Conservation (phyloP, 1,139 yeast species). For the Zygosaccharomyces pseudobailii region DNA sequence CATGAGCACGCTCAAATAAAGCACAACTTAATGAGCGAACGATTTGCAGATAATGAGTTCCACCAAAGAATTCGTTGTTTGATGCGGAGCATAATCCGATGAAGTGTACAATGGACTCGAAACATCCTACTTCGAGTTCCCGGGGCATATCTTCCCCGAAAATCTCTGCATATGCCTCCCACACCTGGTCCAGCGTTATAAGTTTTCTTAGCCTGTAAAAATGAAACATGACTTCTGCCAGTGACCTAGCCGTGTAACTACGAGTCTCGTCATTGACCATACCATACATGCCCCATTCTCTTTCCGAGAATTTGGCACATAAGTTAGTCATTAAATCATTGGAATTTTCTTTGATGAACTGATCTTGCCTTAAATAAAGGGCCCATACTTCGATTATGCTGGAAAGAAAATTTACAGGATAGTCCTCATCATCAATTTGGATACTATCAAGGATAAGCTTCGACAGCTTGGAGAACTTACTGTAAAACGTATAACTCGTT, state of each 20-base stretch:
- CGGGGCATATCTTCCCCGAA: constrained; percentile 26
- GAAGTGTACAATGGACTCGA: constrained; percentile 37
- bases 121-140: constrained; percentile 31
- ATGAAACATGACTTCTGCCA: constrained; percentile 35
- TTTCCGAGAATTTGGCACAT: constrained; percentile 21
- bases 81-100: constrained; percentile 25
- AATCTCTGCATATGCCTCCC: constrained; percentile 30
- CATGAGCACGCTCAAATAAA: constrained; percentile 15
- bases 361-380: constrained; percentile 19
- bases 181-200: constrained; percentile 20
- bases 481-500: constrained; percentile 15
- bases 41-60: constrained; percentile 25
- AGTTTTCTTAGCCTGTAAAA: constrained; percentile 17
- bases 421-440: constrained; percentile 20
- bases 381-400: constrained; percentile 25
- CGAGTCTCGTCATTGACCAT: constrained; percentile 32
- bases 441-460: constrained; percentile 22
- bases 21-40: constrained; percentile 18
- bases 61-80: constrained; percentile 27
- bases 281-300: constrained; percentile 28
- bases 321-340: constrained; percentile 14
- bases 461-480: constrained; percentile 27
- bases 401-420: constrained; percentile 25
- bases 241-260: constrained; percentile 28
- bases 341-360: constrained; percentile 22